Evolutionary conservation across 2,329 filamentous ascomycete genomes (phyloP), one percentile per base, ranked within the genome.

Genomic region (Cercospora citrullina): DNA sequence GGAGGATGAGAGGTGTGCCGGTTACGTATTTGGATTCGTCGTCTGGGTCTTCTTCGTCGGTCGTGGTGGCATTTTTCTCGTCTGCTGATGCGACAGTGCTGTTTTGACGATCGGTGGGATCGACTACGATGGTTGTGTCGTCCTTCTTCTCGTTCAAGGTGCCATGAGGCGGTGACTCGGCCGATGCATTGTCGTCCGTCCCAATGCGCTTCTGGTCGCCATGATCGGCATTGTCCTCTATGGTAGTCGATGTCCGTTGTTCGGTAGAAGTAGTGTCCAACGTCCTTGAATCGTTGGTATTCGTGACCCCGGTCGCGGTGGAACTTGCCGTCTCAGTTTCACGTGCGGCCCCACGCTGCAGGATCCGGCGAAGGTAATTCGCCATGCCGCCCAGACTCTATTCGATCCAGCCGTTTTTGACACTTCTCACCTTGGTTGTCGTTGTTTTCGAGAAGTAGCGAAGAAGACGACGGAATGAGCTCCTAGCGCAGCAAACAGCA

Each of bases 11-110:
- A 31, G 63, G 51, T 3, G 36, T 51, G 53, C 67, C 67, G 12
- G 60, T 51, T 5, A 79, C 72, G 63, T 80, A 80, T 59, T 76
- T 76, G 1, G 77, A 76, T 53, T 79, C 77, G 59, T 80, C 78
- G 68, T 80, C 79, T 6, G 26, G 62, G 23, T 73, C 28, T 30
- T 36, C 59, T 30, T 36, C 59, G 18, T 12, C 18, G 14, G 58
- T 30, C 0, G 14, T 31, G n/a, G n/a, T 60, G 28, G 28, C 18
- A 21, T 26, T 33, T n/a, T 31, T 39, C 31, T 31, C 58, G 30
- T 21, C 18, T 23, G 58, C 39, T 14, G 58, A 26, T 14, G 21
- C 18, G 8, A 31, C n/a, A 14, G 28, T 39, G 28, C 31, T 36
- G 28, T 60, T 36, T 60, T 60, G 18, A 16, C 58, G 30, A 42